Base-by-base conservation (phyloP, 2,329 filamentous ascomycete genomes). In the Pyrenochaeta sp. region DNA sequence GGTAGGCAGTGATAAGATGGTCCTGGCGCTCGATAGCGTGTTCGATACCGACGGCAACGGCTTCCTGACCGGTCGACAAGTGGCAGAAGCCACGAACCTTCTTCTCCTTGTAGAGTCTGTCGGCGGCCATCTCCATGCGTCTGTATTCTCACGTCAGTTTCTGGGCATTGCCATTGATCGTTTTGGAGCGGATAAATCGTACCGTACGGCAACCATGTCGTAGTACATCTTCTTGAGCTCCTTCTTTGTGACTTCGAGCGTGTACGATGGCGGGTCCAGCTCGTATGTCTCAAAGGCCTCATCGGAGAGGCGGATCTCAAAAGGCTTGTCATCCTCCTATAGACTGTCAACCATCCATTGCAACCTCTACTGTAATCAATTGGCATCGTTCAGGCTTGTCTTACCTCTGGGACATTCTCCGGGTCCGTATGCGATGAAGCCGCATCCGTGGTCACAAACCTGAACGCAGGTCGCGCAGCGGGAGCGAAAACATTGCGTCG, bases 21-120 rank as follows among this genome's bases (percentile, higher is more conserved):
- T 99, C 95, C 67, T 89, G 81, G 80, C 91, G 92, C 72, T 87
- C 91, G 75, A 99, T 90, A 65, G 93, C 93, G 78, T 97, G 91
- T 83, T 99, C 95, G 74, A 99, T 98, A 77, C 95, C 95, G 69
- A 93, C 89, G 54, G 95, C 92, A 65, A 99, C 95, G 64, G 95
- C 95, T 85, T 99, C 95, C 82, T 99, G 95, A 61, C 95, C 95
- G 55, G 90, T 96, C 54, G 95, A 98, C 80, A 99, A 82, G 83
- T 99, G 95, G 83, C 95, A 99, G 90, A 99, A 99, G 82, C 95
- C 95, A 72, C 95, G 91, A 72, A 99, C 98, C 87, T 99, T 98
- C 90, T 99, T 99, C 85, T 98, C 95, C 85, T 99, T 99, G 91
- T 99, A 99, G 74, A 99, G 85, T 77, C 94, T 88, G 78, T 99